These are phyloP conservation scores for Taiwanofungus camphoratus DNA, from an alignment of 1,284 basidiomycete genomes.

Conservation along the genomic window DNA sequence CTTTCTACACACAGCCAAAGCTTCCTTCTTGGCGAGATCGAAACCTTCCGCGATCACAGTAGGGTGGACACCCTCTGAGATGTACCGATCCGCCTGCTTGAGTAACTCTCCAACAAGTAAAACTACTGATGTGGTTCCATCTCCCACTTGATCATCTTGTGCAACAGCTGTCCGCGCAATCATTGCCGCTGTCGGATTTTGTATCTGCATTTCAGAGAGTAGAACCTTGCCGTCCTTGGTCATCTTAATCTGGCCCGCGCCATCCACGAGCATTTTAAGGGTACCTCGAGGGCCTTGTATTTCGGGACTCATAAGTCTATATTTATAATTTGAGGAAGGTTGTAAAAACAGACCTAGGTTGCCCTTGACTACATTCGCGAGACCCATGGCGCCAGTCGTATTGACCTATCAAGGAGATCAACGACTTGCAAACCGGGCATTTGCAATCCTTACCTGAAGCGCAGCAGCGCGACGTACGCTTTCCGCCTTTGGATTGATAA, in stretches of 20 bases:
- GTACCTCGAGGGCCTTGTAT: constrained; percentile 89
- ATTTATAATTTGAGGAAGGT: background rate
- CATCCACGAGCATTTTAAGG: constrained; percentile 99
- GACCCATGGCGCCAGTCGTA: constrained; percentile 91
- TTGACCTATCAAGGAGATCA: constrained; percentile 55
- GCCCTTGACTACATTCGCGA: constrained; percentile 95
- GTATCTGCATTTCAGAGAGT: constrained; percentile 99
- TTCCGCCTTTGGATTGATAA: constrained; percentile 95
- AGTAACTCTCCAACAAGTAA: constrained; percentile 95
- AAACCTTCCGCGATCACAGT: constrained; percentile 95
- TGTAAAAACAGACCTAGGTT: constrained; percentile 72
- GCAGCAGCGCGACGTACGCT: constrained; percentile 90
- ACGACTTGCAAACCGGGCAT: background rate
- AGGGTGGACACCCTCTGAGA: constrained; percentile 97
- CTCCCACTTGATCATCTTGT: constrained; percentile 98
- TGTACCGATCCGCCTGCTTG: constrained; percentile 97
- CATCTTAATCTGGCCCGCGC: constrained; percentile 99
- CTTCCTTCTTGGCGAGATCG: constrained; percentile 96
- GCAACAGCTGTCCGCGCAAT: constrained; percentile 98
- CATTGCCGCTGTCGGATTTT: constrained; percentile 99
- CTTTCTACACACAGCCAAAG: constrained; percentile 61
- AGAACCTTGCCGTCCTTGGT: constrained; percentile 99
- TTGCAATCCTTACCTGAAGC: constrained; percentile 67
- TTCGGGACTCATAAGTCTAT: constrained; percentile 9
- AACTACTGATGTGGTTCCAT: constrained; percentile 97